Evolutionary conservation across 306 rosid species (phyloP), one percentile per base, ranked within the genome.

Genomic region (Aeschynomene evenia): DNA sequence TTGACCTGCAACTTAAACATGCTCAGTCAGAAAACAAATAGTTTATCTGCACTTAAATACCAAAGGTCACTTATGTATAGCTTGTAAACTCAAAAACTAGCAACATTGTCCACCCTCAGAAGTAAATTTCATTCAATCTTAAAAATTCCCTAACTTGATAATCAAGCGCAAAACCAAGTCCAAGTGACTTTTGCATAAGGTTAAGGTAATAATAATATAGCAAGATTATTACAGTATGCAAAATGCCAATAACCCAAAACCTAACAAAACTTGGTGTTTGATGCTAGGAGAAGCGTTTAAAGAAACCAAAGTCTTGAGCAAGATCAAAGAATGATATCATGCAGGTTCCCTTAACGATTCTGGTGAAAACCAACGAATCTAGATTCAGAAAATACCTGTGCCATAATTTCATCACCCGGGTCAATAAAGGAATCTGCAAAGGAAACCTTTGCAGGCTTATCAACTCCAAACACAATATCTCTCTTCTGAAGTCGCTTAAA

Each of bases 351-450:
- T 59, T 22, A 61, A 46, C 18, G 51, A 66, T 36, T 29, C 19
- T 37, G 7, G 39, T 56, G 14, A 63, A 72, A 66, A 45, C 43
- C 75, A 31, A 29, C 63, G 75, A 79, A 70, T n/a, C 67, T 45
- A 46, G 54, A 77, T 40, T 72, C 66, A 48, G 70, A 74, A 51
- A 70, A 82, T 86, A 94, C 98, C 99, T 95, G 97, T 0, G 96
- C 86, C 97, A 91, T 95, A 58, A 95, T 89, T 82, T 95, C 97
- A 81, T 91, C 97, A 77, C 96, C 96, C 14, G 99, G 97, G 49
- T 95, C 99, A 80, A 89, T 87, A 82, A 95, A 91, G 52, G 97
- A 89, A 84, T 89, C 99, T 51, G 99, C 99, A 83, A 95, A 95
- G 36, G 99, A 91, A 81, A 95, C 92, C 85, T 95, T 95, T 64